Base-by-base conservation (phyloP, 2,329 filamentous ascomycete genomes). In the Aspergillus intermedius region DNA sequence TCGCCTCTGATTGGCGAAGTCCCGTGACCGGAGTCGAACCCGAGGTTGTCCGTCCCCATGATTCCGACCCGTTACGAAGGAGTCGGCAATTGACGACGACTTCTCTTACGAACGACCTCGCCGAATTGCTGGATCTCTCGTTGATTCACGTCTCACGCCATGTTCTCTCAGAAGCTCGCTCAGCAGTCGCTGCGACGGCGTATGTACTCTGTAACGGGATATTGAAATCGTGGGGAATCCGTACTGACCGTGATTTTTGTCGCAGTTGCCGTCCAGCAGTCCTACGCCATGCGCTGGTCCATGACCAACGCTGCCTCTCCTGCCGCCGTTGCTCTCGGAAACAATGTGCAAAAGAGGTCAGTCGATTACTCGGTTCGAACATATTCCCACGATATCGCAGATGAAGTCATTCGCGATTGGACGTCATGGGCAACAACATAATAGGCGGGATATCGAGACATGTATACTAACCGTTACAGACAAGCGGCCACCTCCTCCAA, bases 111-210 rank as follows among this genome's bases (percentile, higher is more conserved):
- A 19, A 19, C 9, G 17, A 40, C 37, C 47, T 49, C 49, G 49
- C 41, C 32, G 45, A 39, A 43, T 42, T 32, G 19, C 45, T 39
- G 48, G 49, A 48, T 45, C 35, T 50, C 47, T 48, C 22, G 21
- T 46, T 47, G 42, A 39, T 22, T 42, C 32, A 22, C 40, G 45
- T 37, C 44, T 49, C 43, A 49, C 63, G 71, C 49, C 42, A 75
- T 77, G 73, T 64, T 75, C 57, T 71, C 71, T 47, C 73, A 75
- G 57, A 72, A 73, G 63, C 60, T 73, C 62, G 66, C 69, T 48
- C 73, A 76, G 58, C 69, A 71, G 57, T 73, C 72, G 52, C 62
- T 74, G 61, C 68, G 73, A 64, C 72, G 74, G 63, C 64, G 74
- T 77, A 75, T 55, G 72, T 68, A 19, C 34, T 37, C 25, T 12